A percentile compares a stretch with the other conserved stretches of the same genome.
Conservation (phyloP, 2,329 filamentous ascomycete species). For the Penicillium hordei region DNA sequence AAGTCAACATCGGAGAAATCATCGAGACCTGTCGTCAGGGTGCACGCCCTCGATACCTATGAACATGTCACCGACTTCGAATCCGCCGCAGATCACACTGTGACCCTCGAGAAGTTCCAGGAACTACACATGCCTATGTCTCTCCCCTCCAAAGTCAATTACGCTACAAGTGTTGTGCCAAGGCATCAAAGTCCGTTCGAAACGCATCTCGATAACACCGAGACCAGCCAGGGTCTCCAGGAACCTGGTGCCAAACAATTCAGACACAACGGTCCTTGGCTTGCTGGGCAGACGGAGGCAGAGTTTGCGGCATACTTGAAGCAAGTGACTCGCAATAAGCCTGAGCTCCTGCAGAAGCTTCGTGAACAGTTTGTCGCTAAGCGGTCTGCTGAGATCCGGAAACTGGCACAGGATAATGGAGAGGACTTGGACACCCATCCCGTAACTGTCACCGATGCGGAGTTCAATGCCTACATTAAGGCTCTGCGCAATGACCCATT, state of each 20-base stretch:
- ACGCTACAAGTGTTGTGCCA: constrained; percentile 29
- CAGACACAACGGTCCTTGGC: constrained; percentile 60
- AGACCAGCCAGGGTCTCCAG: constrained; percentile 33
- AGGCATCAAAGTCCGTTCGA: constrained; percentile 45
- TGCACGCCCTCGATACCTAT: constrained; percentile 77
- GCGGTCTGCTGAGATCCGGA: constrained; percentile 37
- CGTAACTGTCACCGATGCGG: constrained; percentile 43
- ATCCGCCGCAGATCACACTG: constrained; percentile 75
- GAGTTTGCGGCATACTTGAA: constrained; percentile 57
- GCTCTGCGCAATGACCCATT: constrained; percentile 44
- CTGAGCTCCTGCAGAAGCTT: constrained; percentile 39
- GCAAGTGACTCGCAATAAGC: constrained; percentile 44
- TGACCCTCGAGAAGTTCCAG: constrained; percentile 81
- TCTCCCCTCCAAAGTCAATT: constrained; percentile 42
- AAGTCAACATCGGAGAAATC: constrained; percentile 70
- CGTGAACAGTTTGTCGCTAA: constrained; percentile 37
- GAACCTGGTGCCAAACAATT: constrained; percentile 48
- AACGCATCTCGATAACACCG: constrained; percentile 46
- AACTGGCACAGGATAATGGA: constrained; percentile 44
- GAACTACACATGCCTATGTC: constrained; percentile 74
- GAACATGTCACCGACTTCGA: constrained; percentile 89
- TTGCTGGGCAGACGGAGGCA: constrained; percentile 55
- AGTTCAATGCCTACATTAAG: constrained; percentile 48
- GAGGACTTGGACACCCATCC: constrained; percentile 33
- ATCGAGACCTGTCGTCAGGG: constrained; percentile 68